A percentile compares a stretch with the other conserved stretches of the same genome.
Evolutionary conservation across 2,329 filamentous ascomycete genomes (phyloP).

Genomic region (Uncinocarpus reesii): DNA sequence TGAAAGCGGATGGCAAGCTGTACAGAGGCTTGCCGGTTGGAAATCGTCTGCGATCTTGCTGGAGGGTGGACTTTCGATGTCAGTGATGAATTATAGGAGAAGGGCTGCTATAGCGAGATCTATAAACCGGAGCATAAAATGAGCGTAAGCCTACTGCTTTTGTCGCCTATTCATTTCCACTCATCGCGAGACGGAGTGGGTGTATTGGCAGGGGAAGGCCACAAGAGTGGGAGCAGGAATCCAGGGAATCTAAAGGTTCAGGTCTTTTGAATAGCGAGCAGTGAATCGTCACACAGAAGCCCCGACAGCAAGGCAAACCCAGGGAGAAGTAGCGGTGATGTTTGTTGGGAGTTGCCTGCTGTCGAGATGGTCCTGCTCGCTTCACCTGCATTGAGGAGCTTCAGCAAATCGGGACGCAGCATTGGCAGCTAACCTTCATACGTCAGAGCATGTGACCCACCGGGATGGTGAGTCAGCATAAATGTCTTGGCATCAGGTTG

Average conservation of each 20-base stretch:
- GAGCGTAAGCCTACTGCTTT: no score
- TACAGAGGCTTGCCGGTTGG: not conserved
- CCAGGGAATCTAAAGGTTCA: not conserved
- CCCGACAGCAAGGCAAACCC: not conserved
- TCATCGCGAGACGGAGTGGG: not conserved
- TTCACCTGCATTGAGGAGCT: not conserved
- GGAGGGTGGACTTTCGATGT: no score
- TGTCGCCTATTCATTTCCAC: not conserved
- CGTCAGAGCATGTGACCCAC: conserved; percentile 7
- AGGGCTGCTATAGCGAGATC: no score
- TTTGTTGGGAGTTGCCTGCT: not conserved
- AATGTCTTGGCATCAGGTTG: conserved; percentile 3
- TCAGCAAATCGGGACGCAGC: conserved; percentile 3
- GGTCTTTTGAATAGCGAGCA: not conserved
- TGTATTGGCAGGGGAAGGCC: not conserved
- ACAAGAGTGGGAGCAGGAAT: not conserved
- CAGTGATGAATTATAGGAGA: no score
- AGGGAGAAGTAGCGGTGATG: not conserved
- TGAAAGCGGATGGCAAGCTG: not conserved
- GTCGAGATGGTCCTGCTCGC: not conserved
- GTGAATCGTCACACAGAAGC: not conserved
- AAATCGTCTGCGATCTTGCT: no score
- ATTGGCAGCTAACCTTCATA: not conserved
- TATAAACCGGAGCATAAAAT: no score
- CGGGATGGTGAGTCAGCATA: not conserved